These are phyloP conservation scores for Umbilicaria muhlenbergii DNA, from an alignment of 495 filamentous ascomycete species.

Conservation along the genomic window DNA sequence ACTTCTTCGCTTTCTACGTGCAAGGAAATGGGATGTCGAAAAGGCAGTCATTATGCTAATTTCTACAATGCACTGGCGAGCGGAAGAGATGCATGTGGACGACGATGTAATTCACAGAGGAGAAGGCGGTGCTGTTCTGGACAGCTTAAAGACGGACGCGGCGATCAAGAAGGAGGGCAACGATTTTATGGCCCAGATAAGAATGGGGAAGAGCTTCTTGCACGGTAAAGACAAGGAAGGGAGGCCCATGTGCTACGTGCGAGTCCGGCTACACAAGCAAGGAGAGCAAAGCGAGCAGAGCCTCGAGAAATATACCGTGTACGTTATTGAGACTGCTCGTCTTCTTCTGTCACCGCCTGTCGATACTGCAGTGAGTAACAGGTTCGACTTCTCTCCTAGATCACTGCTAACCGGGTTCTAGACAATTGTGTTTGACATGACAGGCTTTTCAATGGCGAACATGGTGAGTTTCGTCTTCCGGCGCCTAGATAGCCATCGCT, in stretches of 20 bases:
- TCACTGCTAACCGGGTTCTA: constrained; percentile 18
- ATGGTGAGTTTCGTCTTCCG: constrained; percentile 44
- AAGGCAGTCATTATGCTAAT: constrained; percentile 89
- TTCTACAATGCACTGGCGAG: constrained; percentile 84
- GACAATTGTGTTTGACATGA: constrained; percentile 93
- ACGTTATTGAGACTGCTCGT: constrained; percentile 82
- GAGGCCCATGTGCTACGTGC: constrained; percentile 74
- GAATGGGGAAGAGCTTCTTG: constrained; percentile 89
- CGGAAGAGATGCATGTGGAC: constrained; percentile 67
- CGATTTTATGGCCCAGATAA: constrained; percentile 72
- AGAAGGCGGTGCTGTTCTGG: constrained; percentile 48
- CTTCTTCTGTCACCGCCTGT: constrained; percentile 64
- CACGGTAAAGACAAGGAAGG: constrained; percentile 78
- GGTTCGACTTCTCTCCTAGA: not conserved
- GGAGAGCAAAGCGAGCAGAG: constrained; percentile 68
- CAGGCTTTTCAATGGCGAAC: constrained; percentile 77
- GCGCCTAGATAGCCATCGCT: constrained; percentile 2
- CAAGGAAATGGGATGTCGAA: constrained; percentile 91
- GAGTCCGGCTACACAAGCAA: constrained; percentile 63
- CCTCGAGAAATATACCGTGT: constrained; percentile 82
- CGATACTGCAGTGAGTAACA: constrained; percentile 70
- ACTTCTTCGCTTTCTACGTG: constrained; percentile 76
- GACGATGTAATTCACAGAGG: constrained; percentile 71
- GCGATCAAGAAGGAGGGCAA: constrained; percentile 47
- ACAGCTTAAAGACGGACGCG: constrained; percentile 33